phyloP scores from a whole-genome alignment of 2,329 filamentous ascomycete genomes.

The Fusarium continuum region DNA sequence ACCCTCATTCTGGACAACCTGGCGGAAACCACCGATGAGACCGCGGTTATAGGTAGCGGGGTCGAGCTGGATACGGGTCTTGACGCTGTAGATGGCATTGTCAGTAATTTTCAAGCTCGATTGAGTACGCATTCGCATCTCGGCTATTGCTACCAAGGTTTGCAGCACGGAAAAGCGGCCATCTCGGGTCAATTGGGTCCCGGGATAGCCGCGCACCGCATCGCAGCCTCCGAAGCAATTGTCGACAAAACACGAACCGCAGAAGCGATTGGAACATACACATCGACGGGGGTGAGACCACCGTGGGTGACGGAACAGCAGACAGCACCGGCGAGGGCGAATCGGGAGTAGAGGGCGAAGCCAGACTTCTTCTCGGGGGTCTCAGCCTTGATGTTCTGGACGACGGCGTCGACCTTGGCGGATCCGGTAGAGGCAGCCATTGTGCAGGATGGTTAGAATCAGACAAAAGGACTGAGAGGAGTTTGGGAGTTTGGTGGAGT shows the following conservation, averaged over 20 bases:
- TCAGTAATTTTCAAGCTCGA: slow-evolving; percentile 23
- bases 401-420: slow-evolving; percentile 57
- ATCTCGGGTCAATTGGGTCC: slow-evolving; percentile 6
- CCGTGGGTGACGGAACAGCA: slow-evolving; percentile 99
- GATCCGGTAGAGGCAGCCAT: slow-evolving; percentile 57
- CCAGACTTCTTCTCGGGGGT: slow-evolving; percentile 57
- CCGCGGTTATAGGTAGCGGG: slow-evolving; percentile 88
- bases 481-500: slow-evolving; percentile 33
- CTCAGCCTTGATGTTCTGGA: slow-evolving; percentile 53
- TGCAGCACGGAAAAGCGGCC: slow-evolving; percentile 4
- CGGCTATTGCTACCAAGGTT: not conserved
- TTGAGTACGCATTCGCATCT: not conserved
- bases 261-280: slow-evolving; percentile 72
- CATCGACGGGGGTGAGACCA: slow-evolving; percentile 96
- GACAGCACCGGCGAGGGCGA: slow-evolving; percentile 96
- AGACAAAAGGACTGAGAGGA: slow-evolving; percentile 49
- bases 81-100: slow-evolving; percentile 70
- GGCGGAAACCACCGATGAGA: slow-evolving; percentile 84
- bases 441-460: slow-evolving; percentile 44
- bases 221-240: slow-evolving; percentile 32
- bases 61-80: slow-evolving; percentile 95
- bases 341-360: slow-evolving; percentile 86
- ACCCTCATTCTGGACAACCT: slow-evolving; percentile 86
- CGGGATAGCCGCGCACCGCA: slow-evolving; percentile 4
- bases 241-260: not conserved